Conservation (phyloP, 2,329 filamentous ascomycete genomes). For the Penicillium sp. region DNA sequence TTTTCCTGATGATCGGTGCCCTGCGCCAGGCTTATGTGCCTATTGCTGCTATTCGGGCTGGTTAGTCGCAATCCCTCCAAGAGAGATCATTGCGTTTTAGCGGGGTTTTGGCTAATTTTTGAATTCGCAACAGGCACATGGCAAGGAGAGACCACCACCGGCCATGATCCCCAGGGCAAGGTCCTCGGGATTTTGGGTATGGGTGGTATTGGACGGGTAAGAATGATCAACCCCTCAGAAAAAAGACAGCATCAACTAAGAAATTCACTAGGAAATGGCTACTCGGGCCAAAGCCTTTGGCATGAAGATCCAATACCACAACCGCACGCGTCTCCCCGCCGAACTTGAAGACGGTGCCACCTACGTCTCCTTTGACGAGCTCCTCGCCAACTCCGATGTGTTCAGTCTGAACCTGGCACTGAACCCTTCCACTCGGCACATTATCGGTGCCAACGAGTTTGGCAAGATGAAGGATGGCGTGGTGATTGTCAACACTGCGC, state of each 20-base stretch:
- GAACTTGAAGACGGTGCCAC: constrained; percentile 50
- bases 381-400: constrained; percentile 55
- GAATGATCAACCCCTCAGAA: constrained; percentile 13
- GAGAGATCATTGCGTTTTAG: background rate
- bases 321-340: constrained; percentile 49
- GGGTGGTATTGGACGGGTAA: constrained; percentile 56
- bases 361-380: constrained; percentile 55
- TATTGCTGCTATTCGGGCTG: constrained; percentile 48
- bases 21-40: constrained; percentile 53
- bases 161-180: constrained; percentile 55
- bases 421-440: constrained; percentile 53
- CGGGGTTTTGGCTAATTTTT: background rate
- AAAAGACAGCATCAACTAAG: background rate
- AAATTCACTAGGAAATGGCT: constrained; percentile 50
- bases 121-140: constrained; percentile 41
- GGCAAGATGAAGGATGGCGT: constrained; percentile 54
- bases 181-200: constrained; percentile 55
- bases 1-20: constrained; percentile 56
- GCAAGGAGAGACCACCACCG: constrained; percentile 50
- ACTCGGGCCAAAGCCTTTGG: constrained; percentile 53
- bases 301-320: constrained; percentile 57
- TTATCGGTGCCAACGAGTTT: constrained; percentile 54
- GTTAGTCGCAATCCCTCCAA: constrained; percentile 32
- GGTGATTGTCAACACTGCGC: constrained; percentile 53
- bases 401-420: constrained; percentile 54